Evolutionary conservation across 2,329 filamentous ascomycete species (phyloP).

Genomic region (Chaetomium sp.): DNA sequence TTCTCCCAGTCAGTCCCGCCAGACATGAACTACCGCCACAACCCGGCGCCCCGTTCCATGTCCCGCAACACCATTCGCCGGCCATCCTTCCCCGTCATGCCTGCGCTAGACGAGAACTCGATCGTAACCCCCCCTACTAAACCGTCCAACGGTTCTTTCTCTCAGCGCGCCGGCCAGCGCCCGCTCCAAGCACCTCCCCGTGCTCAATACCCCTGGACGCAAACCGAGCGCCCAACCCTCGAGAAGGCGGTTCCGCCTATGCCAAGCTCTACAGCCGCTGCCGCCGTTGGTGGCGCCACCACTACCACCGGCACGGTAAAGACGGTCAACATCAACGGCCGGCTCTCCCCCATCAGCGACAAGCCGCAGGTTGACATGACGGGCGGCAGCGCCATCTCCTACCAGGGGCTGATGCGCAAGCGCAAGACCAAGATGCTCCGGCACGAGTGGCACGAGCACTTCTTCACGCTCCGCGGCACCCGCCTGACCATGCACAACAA

Average conservation of each 20-base stretch:
- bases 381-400: slow-evolving; percentile 59
- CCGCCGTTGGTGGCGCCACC: slow-evolving; percentile 28
- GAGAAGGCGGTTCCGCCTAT: slow-evolving; percentile 50
- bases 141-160: slow-evolving; percentile 42
- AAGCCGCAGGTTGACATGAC: slow-evolving; percentile 40
- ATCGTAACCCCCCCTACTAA: slow-evolving; percentile 34
- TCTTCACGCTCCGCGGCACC: slow-evolving; percentile 81
- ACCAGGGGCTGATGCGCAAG: slow-evolving; percentile 92
- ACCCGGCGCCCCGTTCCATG: slow-evolving; percentile 48
- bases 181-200: slow-evolving; percentile 57
- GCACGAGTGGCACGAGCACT: slow-evolving; percentile 91
- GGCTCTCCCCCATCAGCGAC: slow-evolving; percentile 39
- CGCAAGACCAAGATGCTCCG: slow-evolving; percentile 85
- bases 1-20: slow-evolving; percentile 89
- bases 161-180: slow-evolving; percentile 44
- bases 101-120: slow-evolving; percentile 68
- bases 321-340: slow-evolving; percentile 35
- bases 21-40: slow-evolving; percentile 77
- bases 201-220: slow-evolving; percentile 59
- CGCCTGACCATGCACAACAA: slow-evolving; percentile 72
- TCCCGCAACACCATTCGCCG: slow-evolving; percentile 62
- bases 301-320: slow-evolving; percentile 25
- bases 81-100: slow-evolving; percentile 69
- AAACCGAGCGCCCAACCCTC: slow-evolving; percentile 48
- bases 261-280: slow-evolving; percentile 29